A percentile compares a stretch with the other conserved stretches of the same genome.
Conservation (phyloP, 1,284 basidiomycete genomes). For the Sanghuangporus baumii region DNA sequence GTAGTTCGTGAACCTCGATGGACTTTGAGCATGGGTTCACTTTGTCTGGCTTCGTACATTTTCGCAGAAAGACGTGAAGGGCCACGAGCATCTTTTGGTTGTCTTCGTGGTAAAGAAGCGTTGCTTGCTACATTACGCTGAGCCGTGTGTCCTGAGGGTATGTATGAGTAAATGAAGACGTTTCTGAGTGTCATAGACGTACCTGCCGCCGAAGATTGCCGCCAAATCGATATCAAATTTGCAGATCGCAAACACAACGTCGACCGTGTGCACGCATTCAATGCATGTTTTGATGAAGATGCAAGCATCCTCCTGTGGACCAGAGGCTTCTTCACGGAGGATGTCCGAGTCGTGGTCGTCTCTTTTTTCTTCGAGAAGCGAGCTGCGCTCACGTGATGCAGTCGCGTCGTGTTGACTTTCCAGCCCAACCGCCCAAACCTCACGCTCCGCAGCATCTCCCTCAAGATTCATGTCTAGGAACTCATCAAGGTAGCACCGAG, state of each 20-base stretch:
- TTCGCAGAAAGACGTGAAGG: not conserved
- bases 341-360: not conserved
- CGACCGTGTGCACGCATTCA: conserved; percentile 23
- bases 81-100: not conserved
- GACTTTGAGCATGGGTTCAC: not conserved
- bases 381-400: not conserved
- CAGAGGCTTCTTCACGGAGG: not conserved
- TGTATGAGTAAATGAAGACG: not conserved
- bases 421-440: not conserved
- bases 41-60: not conserved
- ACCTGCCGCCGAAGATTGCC: not conserved
- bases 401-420: not conserved
- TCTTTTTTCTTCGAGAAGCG: not conserved
- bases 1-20: not conserved
- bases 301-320: conserved; percentile 33
- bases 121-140: not conserved
- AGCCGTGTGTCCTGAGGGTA: not conserved
- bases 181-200: not conserved
- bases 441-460: not conserved
- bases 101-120: not conserved
- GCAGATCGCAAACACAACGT: not conserved
- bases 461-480: no score
- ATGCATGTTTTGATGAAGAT: conserved; percentile 33
- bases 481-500: not conserved
- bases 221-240: not conserved